A percentile compares a stretch with the other conserved stretches of the same genome.
Conservation (phyloP, 2,329 filamentous ascomycete genomes). For the Botrytis pseudocinerea region DNA sequence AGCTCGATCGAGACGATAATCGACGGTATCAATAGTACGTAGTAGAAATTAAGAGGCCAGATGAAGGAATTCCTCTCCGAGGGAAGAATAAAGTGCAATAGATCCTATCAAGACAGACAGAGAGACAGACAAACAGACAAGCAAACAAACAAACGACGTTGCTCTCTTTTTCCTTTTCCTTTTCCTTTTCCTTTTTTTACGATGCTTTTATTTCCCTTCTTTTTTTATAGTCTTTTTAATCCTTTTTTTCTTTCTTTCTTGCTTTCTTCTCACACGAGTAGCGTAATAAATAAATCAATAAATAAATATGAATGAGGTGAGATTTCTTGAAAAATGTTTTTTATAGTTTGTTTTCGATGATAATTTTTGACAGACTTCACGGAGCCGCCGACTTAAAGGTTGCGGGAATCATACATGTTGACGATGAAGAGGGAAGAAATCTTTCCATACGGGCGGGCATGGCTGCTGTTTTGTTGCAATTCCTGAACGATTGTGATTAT, state of each 20-base stretch:
- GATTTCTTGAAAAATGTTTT: neutral
- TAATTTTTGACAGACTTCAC: conserved; percentile 37
- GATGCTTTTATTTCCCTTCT: neutral
- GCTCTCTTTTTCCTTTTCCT: neutral
- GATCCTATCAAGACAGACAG: conserved; percentile 1
- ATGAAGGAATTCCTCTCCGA: neutral
- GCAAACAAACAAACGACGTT: neutral
- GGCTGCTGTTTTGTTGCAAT: conserved; percentile 24
- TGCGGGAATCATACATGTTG: conserved; percentile 38
- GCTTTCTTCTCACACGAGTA: too few species aligned
- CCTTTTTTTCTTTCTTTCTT: too few species aligned
- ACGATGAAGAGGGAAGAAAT: conserved; percentile 28
- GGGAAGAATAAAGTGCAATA: neutral
- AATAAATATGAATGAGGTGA: neutral
- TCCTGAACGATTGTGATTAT: conserved; percentile 4
- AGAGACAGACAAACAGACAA: neutral
- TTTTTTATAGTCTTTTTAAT: neutral
- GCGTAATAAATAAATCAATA: too few species aligned
- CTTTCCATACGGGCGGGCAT: conserved; percentile 28
- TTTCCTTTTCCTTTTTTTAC: neutral
- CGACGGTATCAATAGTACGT: too few species aligned
- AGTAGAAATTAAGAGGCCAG: neutral
- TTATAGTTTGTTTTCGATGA: conserved; percentile 13
- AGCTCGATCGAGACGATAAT: neutral
- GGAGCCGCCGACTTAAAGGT: conserved; percentile 37